Conservation (phyloP, 805 yeast species). For the Kodamaea kaohsiungensis region DNA sequence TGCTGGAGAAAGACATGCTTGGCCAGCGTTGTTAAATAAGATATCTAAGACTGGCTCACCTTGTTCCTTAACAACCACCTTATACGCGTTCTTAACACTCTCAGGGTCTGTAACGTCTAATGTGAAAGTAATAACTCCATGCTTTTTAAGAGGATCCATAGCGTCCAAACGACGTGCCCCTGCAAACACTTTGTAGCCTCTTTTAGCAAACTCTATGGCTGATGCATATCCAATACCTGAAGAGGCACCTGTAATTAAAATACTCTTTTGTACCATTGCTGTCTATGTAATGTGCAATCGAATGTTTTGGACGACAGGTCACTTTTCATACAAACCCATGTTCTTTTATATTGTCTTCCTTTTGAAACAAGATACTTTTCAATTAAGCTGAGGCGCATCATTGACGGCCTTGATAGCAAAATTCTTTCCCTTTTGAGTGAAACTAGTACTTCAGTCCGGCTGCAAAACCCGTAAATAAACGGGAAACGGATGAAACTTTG, state of each 20-base stretch:
- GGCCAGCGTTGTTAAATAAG: constrained; percentile 77
- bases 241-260: constrained; percentile 52
- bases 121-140: constrained; percentile 46
- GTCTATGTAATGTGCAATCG: too few relatives aligned
- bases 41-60: constrained; percentile 47
- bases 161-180: constrained; percentile 68
- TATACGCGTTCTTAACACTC: constrained; percentile 46
- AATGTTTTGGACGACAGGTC: too few relatives aligned
- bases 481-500: too few relatives aligned
- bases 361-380: too few relatives aligned
- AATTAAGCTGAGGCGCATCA: too few relatives aligned
- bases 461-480: too few relatives aligned
- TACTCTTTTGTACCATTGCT: constrained; percentile 2
- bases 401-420: too few relatives aligned
- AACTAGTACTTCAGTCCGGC: too few relatives aligned
- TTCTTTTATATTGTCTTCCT: too few relatives aligned
- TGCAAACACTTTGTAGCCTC: constrained; percentile 65
- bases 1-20: constrained; percentile 70
- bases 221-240: constrained; percentile 56
- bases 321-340: too few relatives aligned
- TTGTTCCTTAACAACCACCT: constrained; percentile 29
- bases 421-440: too few relatives aligned
- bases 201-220: constrained; percentile 48
- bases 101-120: constrained; percentile 60
- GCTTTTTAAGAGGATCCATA: constrained; percentile 50